A percentile compares a stretch with the other conserved stretches of the same genome.
These are phyloP conservation scores for Hypoxylon rickii DNA, from an alignment of 495 filamentous ascomycete genomes.

Conservation along the genomic window DNA sequence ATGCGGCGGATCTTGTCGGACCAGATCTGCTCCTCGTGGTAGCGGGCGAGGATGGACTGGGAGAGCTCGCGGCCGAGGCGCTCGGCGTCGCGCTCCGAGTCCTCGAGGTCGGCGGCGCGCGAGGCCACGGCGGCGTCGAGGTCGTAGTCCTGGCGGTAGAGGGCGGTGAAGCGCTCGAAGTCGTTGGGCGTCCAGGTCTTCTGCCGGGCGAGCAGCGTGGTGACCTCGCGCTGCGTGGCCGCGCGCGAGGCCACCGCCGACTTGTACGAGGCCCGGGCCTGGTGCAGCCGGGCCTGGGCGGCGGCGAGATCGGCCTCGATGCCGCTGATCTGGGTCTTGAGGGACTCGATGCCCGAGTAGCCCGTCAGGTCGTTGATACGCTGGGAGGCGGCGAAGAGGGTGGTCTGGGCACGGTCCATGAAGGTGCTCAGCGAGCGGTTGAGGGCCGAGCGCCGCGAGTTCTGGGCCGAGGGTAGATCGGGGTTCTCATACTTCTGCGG, in stretches of 20 bases:
- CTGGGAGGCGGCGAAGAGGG: conserved; percentile 81
- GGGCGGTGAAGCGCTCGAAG: conserved; percentile 89
- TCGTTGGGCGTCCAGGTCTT: conserved; percentile 86
- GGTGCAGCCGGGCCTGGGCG: conserved; percentile 67
- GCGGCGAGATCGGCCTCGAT: conserved; percentile 69
- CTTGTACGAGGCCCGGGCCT: conserved; percentile 76
- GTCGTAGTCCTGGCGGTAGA: conserved; percentile 90
- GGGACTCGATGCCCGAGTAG: conserved; percentile 86
- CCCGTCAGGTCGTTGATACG: conserved; percentile 92
- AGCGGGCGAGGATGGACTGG: conserved; percentile 80
- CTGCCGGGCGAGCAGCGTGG: conserved; percentile 89
- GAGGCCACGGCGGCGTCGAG: conserved; percentile 87
- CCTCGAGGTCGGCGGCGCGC: conserved; percentile 70
- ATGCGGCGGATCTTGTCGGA: conserved; percentile 95
- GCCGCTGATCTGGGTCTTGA: conserved; percentile 73
- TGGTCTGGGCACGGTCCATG: conserved; percentile 89
- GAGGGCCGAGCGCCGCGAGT: conserved; percentile 70
- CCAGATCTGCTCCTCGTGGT: conserved; percentile 99
- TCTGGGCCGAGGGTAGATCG: conserved; percentile 77
- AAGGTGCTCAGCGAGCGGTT: conserved; percentile 74
- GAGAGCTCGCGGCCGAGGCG: conserved; percentile 73
- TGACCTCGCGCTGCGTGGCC: conserved; percentile 92
- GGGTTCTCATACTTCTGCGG: conserved; percentile 1
- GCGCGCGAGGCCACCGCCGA: conserved; percentile 77
- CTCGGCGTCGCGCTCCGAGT: conserved; percentile 76